Evolutionary conservation across 768 basidiomycete species (phyloP).

Genomic region (Rhodotorula kratochvilovae): DNA sequence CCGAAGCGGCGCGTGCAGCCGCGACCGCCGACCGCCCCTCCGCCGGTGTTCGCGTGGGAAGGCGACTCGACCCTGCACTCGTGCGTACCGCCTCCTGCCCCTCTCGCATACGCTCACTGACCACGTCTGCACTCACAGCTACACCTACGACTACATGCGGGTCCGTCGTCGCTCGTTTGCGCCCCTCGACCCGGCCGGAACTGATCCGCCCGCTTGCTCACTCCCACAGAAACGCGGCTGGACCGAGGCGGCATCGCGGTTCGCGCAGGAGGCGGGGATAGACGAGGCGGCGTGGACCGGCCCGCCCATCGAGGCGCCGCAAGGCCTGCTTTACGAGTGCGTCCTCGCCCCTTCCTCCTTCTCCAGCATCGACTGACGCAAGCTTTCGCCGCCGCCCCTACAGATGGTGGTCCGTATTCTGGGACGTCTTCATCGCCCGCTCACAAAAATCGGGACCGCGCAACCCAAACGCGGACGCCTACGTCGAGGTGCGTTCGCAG

Average conservation of each 20-base stretch:
- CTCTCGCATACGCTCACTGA: not conserved
- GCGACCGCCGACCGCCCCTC: not conserved
- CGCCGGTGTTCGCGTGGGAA: constrained; percentile 24
- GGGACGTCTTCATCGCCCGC: constrained; percentile 40
- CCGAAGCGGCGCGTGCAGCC: not conserved
- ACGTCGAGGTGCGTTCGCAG: constrained; percentile 32
- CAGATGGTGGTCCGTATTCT: constrained; percentile 42
- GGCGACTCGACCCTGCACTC: constrained; percentile 37
- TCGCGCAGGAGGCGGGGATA: constrained; percentile 34
- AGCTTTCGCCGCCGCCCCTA: not conserved
- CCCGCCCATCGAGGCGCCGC: constrained; percentile 40
- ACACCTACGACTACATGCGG: constrained; percentile 41
- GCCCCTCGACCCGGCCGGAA: not conserved
- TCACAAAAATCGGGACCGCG: constrained; percentile 33
- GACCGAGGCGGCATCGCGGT: constrained; percentile 26
- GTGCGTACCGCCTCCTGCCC: constrained; percentile 7
- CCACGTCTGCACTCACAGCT: not conserved
- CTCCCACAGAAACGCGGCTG: constrained; percentile 36
- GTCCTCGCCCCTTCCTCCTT: not conserved
- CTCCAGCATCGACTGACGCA: not conserved
- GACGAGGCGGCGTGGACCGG: constrained; percentile 34
- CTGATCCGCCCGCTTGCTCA: not conserved
- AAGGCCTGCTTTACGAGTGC: constrained; percentile 41
- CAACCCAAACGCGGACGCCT: constrained; percentile 26
- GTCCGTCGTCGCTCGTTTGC: not conserved